A percentile compares a stretch with the other conserved stretches of the same genome.
Evolutionary conservation across 2,329 filamentous ascomycete genomes (phyloP).

Genomic region (Xylaria hypoxylon): DNA sequence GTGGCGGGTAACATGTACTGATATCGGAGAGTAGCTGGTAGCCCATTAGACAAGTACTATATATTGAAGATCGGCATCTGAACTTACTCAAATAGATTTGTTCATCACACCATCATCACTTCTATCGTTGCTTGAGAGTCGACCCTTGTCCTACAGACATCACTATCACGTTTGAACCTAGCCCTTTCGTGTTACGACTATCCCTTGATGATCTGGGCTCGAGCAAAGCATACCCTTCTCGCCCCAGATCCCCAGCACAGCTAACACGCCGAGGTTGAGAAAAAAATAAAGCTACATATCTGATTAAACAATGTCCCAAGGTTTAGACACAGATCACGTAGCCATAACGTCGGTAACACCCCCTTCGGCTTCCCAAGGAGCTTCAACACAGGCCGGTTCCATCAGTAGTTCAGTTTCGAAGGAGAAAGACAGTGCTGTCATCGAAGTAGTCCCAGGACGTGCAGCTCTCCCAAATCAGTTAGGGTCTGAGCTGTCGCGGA

Average conservation of each 20-base stretch:
- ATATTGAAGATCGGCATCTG: constrained; percentile 4
- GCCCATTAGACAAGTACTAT: background rate
- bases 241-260: background rate
- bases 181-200: background rate
- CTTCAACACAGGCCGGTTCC: constrained; percentile 40
- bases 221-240: background rate
- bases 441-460: constrained; percentile 31
- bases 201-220: background rate
- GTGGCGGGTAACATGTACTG: background rate
- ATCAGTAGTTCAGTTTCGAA: constrained; percentile 40
- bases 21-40: background rate
- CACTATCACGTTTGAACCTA: background rate
- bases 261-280: background rate
- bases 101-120: background rate
- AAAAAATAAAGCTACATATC: constrained; percentile 22
- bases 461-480: constrained; percentile 44
- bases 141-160: background rate
- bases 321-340: constrained; percentile 25
- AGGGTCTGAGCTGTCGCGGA: constrained; percentile 44
- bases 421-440: constrained; percentile 26
- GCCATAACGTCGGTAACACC: constrained; percentile 37
- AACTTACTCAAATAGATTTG: background rate
- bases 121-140: background rate
- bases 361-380: constrained; percentile 34
- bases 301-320: constrained; percentile 39